phyloP scores from a whole-genome alignment of 768 basidiomycete genomes.

The Paxillus involutus region DNA sequence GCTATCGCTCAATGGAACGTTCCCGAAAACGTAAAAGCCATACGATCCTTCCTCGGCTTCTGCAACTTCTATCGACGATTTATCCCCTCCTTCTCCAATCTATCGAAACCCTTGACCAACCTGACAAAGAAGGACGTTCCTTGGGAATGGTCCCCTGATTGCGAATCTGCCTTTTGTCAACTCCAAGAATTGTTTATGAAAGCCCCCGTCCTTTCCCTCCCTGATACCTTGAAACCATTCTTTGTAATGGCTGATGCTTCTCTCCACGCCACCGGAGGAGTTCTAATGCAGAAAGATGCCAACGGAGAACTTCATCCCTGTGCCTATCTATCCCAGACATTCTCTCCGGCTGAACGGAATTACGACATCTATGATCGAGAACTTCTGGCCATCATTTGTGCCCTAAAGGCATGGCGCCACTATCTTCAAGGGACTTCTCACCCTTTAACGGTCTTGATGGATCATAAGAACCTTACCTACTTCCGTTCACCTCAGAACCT shows the following conservation, averaged over 20 bases:
- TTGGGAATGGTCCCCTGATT: not conserved
- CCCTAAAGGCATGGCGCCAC: constrained; percentile 16
- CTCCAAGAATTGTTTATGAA: not conserved
- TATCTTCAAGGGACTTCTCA: constrained; percentile 33
- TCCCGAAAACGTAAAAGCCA: constrained; percentile 14
- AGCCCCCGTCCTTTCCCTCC: not conserved
- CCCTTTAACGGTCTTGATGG: constrained; percentile 31
- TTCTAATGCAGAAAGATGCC: not conserved
- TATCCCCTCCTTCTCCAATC: constrained; percentile 26
- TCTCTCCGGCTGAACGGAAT: constrained; percentile 36
- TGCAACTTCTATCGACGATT: too few relatives aligned
- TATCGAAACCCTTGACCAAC: constrained; percentile 20
- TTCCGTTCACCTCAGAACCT: not conserved
- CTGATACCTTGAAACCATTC: constrained; percentile 7
- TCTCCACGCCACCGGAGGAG: not conserved
- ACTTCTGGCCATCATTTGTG: not conserved
- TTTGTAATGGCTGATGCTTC: constrained; percentile 3
- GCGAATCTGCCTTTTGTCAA: not conserved
- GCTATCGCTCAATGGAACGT: constrained; percentile 32
- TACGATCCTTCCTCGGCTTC: constrained; percentile 21
- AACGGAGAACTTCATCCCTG: not conserved
- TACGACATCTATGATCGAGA: constrained; percentile 44
- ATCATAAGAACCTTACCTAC: constrained; percentile 24
- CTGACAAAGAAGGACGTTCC: not conserved
- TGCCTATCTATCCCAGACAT: not conserved